These are phyloP conservation scores for Leishmania tropica DNA, from an alignment of 208 protist genomes.

Conservation along the genomic window DNA sequence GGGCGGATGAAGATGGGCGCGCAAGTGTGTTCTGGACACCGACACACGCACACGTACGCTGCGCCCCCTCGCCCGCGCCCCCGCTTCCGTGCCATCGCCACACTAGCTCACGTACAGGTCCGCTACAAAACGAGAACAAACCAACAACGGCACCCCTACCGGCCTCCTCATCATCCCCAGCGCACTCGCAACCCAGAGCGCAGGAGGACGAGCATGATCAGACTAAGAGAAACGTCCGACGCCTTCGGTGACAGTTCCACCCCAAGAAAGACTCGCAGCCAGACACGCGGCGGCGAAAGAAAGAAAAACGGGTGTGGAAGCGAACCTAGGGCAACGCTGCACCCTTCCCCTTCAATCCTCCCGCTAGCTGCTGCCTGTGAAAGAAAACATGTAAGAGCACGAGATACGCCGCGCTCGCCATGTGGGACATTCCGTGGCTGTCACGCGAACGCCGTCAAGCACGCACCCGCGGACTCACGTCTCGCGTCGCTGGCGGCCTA, in stretches of 20 bases:
- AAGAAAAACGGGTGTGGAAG: not conserved
- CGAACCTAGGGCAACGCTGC: not conserved
- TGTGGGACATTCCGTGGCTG: not conserved
- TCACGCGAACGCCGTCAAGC: not conserved
- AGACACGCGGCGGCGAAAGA: not conserved
- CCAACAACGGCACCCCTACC: constrained; percentile 1
- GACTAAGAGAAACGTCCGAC: too few species aligned
- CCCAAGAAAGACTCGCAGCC: not conserved
- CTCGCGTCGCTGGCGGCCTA: not conserved
- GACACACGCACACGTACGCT: not conserved
- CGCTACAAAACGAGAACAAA: constrained; percentile 11
- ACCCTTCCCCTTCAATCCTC: not conserved
- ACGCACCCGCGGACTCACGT: not conserved
- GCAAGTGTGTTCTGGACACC: not conserved
- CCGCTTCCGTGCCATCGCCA: not conserved
- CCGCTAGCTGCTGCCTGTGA: not conserved
- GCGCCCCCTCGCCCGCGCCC: too few species aligned
- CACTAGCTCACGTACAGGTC: not conserved
- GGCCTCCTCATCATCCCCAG: not conserved
- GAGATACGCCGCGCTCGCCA: not conserved
- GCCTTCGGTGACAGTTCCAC: too few species aligned
- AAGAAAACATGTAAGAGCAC: not conserved
- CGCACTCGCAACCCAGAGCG: too few species aligned
- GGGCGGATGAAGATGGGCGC: not conserved
- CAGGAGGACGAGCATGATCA: too few species aligned